phyloP scores from a whole-genome alignment of 257 asterid species.

The Henckelia pumila region DNA sequence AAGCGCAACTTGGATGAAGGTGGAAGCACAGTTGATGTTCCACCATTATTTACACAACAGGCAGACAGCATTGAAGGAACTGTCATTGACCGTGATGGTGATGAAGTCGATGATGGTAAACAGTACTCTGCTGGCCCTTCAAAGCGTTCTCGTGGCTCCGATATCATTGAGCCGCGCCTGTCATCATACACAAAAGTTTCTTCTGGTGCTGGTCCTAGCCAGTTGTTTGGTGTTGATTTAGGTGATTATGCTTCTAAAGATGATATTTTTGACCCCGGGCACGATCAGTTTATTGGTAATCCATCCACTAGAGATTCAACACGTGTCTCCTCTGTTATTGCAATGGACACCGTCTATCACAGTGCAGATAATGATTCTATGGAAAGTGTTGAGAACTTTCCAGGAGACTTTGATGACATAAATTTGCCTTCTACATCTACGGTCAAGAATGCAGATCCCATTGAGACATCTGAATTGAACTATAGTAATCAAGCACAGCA shows the following conservation, averaged over 20 bases:
- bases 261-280: conserved; percentile 54
- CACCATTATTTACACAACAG: conserved; percentile 62
- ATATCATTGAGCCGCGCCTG: conserved; percentile 37
- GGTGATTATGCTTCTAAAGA: conserved; percentile 55
- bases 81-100: conserved; percentile 94
- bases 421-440: conserved; percentile 72
- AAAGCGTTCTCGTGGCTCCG: conserved; percentile 72
- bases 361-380: conserved; percentile 74
- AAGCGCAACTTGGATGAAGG: conserved; percentile 93
- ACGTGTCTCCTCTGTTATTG: conserved; percentile 86
- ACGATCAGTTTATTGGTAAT: conserved; percentile 50
- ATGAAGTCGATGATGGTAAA: conserved; percentile 88
- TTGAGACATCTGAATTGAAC: conserved; percentile 86
- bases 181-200: conserved; percentile 53
- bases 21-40: conserved; percentile 95
- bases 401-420: conserved; percentile 73
- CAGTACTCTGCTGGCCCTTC: conserved; percentile 85
- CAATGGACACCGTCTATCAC: conserved; percentile 86
- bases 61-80: conserved; percentile 98
- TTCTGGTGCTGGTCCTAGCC: conserved; percentile 93
- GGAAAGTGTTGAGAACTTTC: conserved; percentile 97
- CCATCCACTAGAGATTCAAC: conserved; percentile 73
- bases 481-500: conserved; percentile 95
- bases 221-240: conserved; percentile 57
- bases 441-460: conserved; percentile 55